Evolutionary conservation across 495 filamentous ascomycete species (phyloP), one percentile per base, ranked within the genome.

Genomic region (Pseudomonodictys pantanalensis): DNA sequence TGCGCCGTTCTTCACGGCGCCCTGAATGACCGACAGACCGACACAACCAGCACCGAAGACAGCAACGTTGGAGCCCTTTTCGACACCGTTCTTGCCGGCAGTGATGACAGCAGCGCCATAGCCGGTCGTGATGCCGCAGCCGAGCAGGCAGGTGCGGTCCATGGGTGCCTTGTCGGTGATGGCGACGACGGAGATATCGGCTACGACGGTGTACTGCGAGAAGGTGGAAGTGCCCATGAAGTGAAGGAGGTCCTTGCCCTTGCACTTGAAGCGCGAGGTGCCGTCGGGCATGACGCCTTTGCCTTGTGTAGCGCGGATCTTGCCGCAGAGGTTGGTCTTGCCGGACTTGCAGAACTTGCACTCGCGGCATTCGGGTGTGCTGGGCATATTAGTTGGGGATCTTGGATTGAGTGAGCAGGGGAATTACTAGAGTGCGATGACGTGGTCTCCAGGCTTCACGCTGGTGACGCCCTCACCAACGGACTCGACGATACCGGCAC

Each of bases 181-280:
- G 46, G 91, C 87, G 15, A 97, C 93, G 44, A 97, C 93, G 44
- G 91, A 96, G 78, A 98, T 98, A 72, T 98, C 93, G 72, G 93
- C 92, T 11, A 98, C 91, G 58, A 98, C 93, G 42, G 95, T 97
- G 78, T 95, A 98, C 78, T 97, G 92, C 17, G 90, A 91, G 82
- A 98, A 98, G 66, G 93, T 98, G 15, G 91, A 96, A 49, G 90
- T 95, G 68, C 93, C 93, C 93, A 98, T 98, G 79, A 97, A 98
- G 79, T 98, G 93, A 29, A 98, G 84, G 48, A 98, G 81, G 65
- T 92, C 86, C 76, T 96, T 85, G 68, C 93, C 93, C 70, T 91
- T 92, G 77, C 88, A 91, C 70, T 81, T 88, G 84, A 98, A 97
- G 48, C 93, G 89, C 42, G 89, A 89, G 65, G 95, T 97, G 52